phyloP scores from a whole-genome alignment of 2,329 filamentous ascomycete genomes.

The Aspergillus proliferans region DNA sequence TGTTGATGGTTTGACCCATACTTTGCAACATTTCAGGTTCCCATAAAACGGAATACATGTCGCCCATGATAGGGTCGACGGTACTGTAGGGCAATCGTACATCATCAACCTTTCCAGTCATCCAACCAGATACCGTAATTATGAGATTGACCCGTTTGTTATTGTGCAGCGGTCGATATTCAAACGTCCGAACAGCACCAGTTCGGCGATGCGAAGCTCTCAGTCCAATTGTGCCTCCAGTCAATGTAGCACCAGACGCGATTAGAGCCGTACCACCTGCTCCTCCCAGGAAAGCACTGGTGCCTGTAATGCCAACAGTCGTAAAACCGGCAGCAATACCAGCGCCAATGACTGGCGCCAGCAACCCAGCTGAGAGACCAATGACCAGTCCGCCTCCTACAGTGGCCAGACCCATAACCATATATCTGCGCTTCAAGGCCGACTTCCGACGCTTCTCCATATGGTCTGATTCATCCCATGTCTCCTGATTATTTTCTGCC shows the following conservation, averaged over 20 bases:
- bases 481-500: constrained; percentile 75
- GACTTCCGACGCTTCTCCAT: constrained; percentile 78
- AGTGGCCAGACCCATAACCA: constrained; percentile 95
- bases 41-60: constrained; percentile 95
- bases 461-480: constrained; percentile 95
- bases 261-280: constrained; percentile 91
- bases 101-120: constrained; percentile 96
- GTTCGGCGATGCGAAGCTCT: constrained; percentile 81
- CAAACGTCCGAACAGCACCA: constrained; percentile 89
- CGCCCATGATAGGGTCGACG: constrained; percentile 94
- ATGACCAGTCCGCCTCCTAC: constrained; percentile 94
- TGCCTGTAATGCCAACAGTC: constrained; percentile 87
- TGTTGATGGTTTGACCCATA: constrained; percentile 98
- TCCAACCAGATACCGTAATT: constrained; percentile 92
- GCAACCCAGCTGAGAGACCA: constrained; percentile 81
- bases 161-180: constrained; percentile 93
- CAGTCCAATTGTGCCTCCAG: constrained; percentile 78
- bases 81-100: constrained; percentile 94
- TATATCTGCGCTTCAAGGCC: constrained; percentile 73
- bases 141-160: constrained; percentile 96
- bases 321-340: constrained; percentile 92
- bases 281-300: constrained; percentile 80
- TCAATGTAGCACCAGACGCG: constrained; percentile 78
- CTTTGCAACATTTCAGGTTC: constrained; percentile 96
- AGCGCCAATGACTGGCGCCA: constrained; percentile 89